These are phyloP conservation scores for Coffea humblotiana DNA, from an alignment of 305 asterid species.

Conservation along the genomic window DNA sequence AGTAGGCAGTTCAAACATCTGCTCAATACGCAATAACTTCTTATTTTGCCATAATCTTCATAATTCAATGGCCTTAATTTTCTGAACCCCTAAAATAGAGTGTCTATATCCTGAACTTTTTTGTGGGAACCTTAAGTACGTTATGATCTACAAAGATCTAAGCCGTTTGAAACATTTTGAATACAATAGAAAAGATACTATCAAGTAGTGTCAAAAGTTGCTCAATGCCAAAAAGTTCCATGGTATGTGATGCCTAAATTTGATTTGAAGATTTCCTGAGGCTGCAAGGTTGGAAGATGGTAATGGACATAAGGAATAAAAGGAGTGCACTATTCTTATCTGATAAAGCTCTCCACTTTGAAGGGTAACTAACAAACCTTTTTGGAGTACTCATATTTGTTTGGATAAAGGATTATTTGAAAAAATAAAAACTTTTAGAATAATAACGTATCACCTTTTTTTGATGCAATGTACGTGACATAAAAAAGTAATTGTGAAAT, in stretches of 20 bases:
- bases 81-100: not conserved
- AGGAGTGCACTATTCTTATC: conserved; percentile 4
- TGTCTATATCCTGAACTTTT: not conserved
- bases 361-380: conserved; percentile 8
- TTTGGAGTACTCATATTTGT: not conserved
- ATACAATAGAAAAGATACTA: not conserved
- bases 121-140: not conserved
- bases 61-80: not conserved
- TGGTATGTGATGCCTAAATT: not conserved
- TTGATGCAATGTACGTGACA: too few relatives aligned
- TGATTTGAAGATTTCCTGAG: not conserved
- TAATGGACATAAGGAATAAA: conserved; percentile 13
- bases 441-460: too few relatives aligned
- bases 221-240: not conserved
- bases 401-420: not conserved
- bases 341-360: conserved; percentile 14
- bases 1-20: too few relatives aligned
- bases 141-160: not conserved
- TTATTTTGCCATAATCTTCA: not conserved
- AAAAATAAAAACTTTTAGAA: too few relatives aligned
- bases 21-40: too few relatives aligned
- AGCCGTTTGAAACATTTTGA: not conserved
- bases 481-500: too few relatives aligned
- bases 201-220: not conserved
- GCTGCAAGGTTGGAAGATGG: not conserved